Base-by-base conservation (phyloP, 2,329 filamentous ascomycete species). In the Shiraia sp. region DNA sequence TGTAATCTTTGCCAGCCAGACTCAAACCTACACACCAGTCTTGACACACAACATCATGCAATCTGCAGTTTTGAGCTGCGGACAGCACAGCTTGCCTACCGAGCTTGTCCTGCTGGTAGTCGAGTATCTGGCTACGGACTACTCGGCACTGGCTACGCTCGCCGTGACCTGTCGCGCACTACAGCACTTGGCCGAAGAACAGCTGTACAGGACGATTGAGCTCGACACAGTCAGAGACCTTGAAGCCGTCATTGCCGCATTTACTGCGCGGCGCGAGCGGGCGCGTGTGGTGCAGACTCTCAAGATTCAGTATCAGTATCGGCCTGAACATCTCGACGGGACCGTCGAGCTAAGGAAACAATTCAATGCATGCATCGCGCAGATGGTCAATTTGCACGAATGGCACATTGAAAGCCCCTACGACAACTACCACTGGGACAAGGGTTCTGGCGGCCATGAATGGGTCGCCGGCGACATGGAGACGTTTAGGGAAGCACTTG, bases 371-470 rank as follows among this genome's bases (percentile, higher is more conserved):
- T 59, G 43, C 29, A 48, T 69, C 7, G 36, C 45, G 10, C 36
- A 56, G n/a, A 67, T 69, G 62, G 54, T 57, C 34, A 55, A 52
- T 16, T 42, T 69, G 36, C 47, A 54, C 19, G 47, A 63, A 6
- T 68, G 60, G 62, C 52, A 65, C 34, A 51, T 69, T 3, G 66
- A 69, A 42, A 66, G 61, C 36, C 65, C 65, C 2, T 69, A 59
- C 34, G 63, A 68, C 37, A 68, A 67, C 36, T 62, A 59, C 36
- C 49, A 65, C 23, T 65, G 61, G 61, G 48, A 54, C n/a, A 33
- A 45, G 2, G 43, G 26, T 3, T 7, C 41, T 10, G 61, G 57
- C 19, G 59, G 56, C 9, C 33, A 56, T 10, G 54, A 57, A 32
- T 69, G 66, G 66, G 61, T 68, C 5, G 41, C 56, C 23, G 32